A percentile compares a stretch with the other conserved stretches of the same genome.
These are phyloP conservation scores for Hygrophila difformis DNA, from an alignment of 257 asterid species.

Conservation along the genomic window DNA sequence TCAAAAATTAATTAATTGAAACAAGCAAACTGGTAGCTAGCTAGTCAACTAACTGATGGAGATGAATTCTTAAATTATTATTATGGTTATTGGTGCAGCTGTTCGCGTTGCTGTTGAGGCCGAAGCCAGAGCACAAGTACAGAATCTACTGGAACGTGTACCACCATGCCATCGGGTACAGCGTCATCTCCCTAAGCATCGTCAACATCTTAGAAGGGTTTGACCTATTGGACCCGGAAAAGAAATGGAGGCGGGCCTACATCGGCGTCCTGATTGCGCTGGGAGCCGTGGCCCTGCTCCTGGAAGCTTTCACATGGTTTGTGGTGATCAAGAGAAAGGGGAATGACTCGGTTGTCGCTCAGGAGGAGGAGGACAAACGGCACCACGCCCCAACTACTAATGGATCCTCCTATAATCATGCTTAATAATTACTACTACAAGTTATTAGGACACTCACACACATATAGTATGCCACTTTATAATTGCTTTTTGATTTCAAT, in stretches of 20 bases:
- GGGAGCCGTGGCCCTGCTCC: constrained; percentile 32
- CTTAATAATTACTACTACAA: too few relatives aligned
- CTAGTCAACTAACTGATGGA: too few relatives aligned
- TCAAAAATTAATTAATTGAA: too few relatives aligned
- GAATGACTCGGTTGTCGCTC: too few relatives aligned
- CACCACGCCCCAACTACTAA: too few relatives aligned
- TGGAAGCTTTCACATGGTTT: constrained; percentile 64
- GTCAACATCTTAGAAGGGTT: constrained; percentile 61
- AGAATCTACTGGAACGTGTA: constrained; percentile 77
- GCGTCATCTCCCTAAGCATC: constrained; percentile 47
- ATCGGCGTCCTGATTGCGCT: constrained; percentile 41
- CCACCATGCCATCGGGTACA: constrained; percentile 53
- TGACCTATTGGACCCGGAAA: constrained; percentile 50
- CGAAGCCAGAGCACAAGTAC: constrained; percentile 73
- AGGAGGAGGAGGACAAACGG: too few relatives aligned
- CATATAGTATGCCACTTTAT: too few relatives aligned
- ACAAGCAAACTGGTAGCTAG: too few relatives aligned
- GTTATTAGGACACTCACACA: too few relatives aligned
- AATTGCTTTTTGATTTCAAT: too few relatives aligned
- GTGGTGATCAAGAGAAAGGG: constrained; percentile 43
- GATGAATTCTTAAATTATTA: too few relatives aligned
- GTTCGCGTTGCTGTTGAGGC: constrained; percentile 66
- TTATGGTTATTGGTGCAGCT: constrained; percentile 21
- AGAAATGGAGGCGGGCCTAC: constrained; percentile 59
- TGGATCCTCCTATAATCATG: too few relatives aligned